Percentiles rank a stretch among this genome's conserved stretches.
These are phyloP conservation scores for Rhododendron mucronatum DNA, from an alignment of 148 eudicot genomes.

Conservation along the genomic window DNA sequence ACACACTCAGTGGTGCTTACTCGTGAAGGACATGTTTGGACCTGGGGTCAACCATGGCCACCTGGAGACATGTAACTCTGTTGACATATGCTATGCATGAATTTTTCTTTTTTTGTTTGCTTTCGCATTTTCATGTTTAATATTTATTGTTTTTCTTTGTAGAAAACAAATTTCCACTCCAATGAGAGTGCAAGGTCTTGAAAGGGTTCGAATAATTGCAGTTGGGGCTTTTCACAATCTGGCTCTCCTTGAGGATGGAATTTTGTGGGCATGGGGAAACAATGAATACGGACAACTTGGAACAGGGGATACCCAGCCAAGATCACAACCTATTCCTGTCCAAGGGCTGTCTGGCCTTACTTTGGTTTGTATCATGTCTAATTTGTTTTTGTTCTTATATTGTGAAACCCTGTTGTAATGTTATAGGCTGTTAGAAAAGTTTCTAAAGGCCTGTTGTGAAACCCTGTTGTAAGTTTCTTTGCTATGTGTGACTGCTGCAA, in stretches of 20 bases:
- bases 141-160: conserved; percentile 10
- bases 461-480: neutral
- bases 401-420: neutral
- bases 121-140: neutral
- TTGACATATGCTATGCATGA: neutral
- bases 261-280: conserved; percentile 94
- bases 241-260: conserved; percentile 89
- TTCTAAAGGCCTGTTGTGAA: neutral
- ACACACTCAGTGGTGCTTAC: conserved; percentile 98
- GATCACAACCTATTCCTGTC: conserved; percentile 88
- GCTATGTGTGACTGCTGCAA: neutral
- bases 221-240: conserved; percentile 98
- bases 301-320: conserved; percentile 98
- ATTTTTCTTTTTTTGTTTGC: neutral
- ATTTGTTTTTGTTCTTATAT: neutral
- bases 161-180: conserved; percentile 98
- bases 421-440: neutral
- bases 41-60: conserved; percentile 99
- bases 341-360: conserved; percentile 81
- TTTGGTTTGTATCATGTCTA: conserved; percentile 46
- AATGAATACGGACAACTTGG: conserved; percentile 99
- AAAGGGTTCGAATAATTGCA: conserved; percentile 72
- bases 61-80: conserved; percentile 90
- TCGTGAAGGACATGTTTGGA: conserved; percentile 95
- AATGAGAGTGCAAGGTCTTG: conserved; percentile 89